Base-by-base conservation (phyloP, 2,329 filamentous ascomycete genomes). In the Microcyclospora tardicrescens region DNA sequence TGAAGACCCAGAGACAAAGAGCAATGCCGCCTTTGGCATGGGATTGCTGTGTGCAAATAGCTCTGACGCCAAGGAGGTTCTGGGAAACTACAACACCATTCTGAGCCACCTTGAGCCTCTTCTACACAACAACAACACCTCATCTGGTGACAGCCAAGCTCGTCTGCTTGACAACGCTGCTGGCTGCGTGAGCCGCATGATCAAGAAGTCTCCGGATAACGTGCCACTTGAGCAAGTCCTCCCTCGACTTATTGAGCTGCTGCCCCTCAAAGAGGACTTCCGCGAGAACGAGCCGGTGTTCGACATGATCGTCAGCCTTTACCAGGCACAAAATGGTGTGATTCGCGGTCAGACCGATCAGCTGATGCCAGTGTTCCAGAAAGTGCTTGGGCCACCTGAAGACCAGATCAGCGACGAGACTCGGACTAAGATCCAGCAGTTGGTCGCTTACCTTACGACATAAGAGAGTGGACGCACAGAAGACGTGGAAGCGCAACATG, bases 281-380 rank as follows among this genome's bases (percentile, higher is more conserved):
- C 86, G 95, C 63, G 91, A 96, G 74, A 96, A 98, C 65, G 84
- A 84, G 54, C 86, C 91, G 8, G 79, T 96, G 43, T 98, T 81
- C 66, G 75, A 81, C 60, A 93, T 87, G 75, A 80, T 98, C 54
- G 80, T 84, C 61, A 79, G 82, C 62, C 73, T 96, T 47, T 95
- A 86, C 61, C 73, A 81, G 51, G 67, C 72, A 45, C 72, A 76
- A 47, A 80, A 89, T 62, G 65, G 72, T 10, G 81, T 77, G 2
- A 72, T 87, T 34, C 75, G 79, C 60, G 68, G 74, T 52, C 69
- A 85, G 34, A 86, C 83, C 4, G 71, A 76, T 29, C 71, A 76
- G 56, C 68, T 91, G 41, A 65, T 85, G 48, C 71, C 74, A 10
- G 63, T 87, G 42, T 82, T 91, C 50, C 75, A 83, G 56, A 70